Conservation (phyloP, 805 yeast species). For the Kuraishia piskuri region DNA sequence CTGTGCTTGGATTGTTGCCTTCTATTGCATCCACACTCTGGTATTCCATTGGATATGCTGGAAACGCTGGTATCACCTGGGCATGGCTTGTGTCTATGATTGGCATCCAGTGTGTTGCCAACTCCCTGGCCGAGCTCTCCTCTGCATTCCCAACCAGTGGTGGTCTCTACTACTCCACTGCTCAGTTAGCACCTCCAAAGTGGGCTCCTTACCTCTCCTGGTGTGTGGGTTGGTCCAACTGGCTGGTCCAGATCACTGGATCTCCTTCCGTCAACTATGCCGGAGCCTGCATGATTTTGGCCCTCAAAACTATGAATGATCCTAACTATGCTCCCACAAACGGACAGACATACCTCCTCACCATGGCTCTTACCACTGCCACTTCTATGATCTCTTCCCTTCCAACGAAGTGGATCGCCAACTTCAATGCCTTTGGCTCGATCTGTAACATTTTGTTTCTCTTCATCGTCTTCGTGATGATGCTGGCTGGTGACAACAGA, state of each 20-base stretch:
- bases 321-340: slow-evolving; percentile 30
- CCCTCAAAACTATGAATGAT: slow-evolving; percentile 33
- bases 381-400: slow-evolving; percentile 40
- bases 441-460: slow-evolving; percentile 39
- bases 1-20: slow-evolving; percentile 57
- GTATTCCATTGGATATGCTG: slow-evolving; percentile 52
- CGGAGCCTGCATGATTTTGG: slow-evolving; percentile 49
- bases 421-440: slow-evolving; percentile 42
- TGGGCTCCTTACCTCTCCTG: slow-evolving; percentile 48
- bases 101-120: slow-evolving; percentile 49
- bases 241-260: slow-evolving; percentile 55
- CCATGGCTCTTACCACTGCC: slow-evolving; percentile 39
- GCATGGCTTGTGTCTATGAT: slow-evolving; percentile 46
- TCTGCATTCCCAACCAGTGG: slow-evolving; percentile 61
- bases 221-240: slow-evolving; percentile 58
- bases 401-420: slow-evolving; percentile 48
- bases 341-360: slow-evolving; percentile 43
- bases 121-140: slow-evolving; percentile 57
- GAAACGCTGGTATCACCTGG: slow-evolving; percentile 61
- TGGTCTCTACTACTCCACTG: slow-evolving; percentile 63
- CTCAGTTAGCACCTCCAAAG: slow-evolving; percentile 49
- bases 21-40: slow-evolving; percentile 58
- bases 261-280: slow-evolving; percentile 53
- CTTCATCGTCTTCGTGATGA: slow-evolving; percentile 42
- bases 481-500: slow-evolving; percentile 41